These are phyloP conservation scores for Chytriomyces sp. DNA, from an alignment of 192 early-diverging fungal species.

Conservation along the genomic window DNA sequence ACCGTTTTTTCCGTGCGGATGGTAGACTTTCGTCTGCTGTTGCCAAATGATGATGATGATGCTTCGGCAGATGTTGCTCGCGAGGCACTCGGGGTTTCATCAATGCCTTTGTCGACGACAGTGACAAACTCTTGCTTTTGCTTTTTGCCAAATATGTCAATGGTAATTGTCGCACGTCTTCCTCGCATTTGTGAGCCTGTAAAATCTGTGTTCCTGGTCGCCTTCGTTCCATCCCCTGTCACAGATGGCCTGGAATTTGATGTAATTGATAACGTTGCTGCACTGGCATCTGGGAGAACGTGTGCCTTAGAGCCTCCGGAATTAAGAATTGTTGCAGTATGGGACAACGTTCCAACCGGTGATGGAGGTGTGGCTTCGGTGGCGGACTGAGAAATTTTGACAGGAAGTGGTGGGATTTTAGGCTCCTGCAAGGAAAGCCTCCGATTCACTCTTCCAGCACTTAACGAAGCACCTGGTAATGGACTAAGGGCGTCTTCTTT, in stretches of 20 bases:
- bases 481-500: not conserved
- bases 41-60: not conserved
- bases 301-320: too few relatives aligned
- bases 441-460: not conserved
- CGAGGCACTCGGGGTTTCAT: conserved; percentile 16
- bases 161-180: not conserved
- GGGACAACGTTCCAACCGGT: not conserved
- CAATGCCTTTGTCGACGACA: not conserved
- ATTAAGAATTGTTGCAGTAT: not conserved
- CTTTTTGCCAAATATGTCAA: conserved; percentile 5
- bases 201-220: not conserved
- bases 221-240: too few relatives aligned
- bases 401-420: conserved; percentile 7
- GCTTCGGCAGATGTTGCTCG: not conserved
- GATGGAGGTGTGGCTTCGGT: not conserved
- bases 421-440: conserved; percentile 18
- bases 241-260: too few relatives aligned
- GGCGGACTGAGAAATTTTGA: too few relatives aligned
- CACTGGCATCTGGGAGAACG: too few relatives aligned
- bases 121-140: too few relatives aligned
- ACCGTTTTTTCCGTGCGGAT: not conserved
- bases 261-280: not conserved
- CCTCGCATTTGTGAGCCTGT: not conserved
- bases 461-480: not conserved
- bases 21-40: conserved; percentile 10